These are phyloP conservation scores for Diaporthe citriasiana DNA, from an alignment of 2,329 filamentous ascomycete species.

Conservation along the genomic window DNA sequence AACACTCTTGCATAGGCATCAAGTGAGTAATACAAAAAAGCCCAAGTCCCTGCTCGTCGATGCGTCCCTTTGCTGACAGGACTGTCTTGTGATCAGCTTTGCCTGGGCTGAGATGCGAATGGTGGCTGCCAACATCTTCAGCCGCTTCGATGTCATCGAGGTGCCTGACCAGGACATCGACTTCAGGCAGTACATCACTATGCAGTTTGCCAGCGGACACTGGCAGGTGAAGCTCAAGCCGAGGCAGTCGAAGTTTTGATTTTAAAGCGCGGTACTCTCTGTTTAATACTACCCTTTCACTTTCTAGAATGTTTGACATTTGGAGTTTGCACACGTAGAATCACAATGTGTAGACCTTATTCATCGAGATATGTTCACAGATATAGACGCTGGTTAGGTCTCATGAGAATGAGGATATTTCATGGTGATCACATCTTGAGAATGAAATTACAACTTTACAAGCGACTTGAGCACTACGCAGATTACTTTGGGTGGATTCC, in stretches of 20 bases:
- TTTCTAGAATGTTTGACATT: background rate
- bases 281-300: too few relatives aligned
- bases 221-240: conserved; percentile 44
- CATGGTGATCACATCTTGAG: background rate
- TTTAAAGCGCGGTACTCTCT: background rate
- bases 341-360: background rate
- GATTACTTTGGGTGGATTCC: background rate
- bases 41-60: background rate
- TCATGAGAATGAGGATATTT: background rate
- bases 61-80: background rate
- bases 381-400: background rate
- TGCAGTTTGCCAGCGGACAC: conserved; percentile 47
- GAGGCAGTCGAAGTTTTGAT: conserved; percentile 13
- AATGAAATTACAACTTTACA: background rate
- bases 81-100: conserved; percentile 35
- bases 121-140: conserved; percentile 45
- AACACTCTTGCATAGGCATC: conserved; percentile 48
- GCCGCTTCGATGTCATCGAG: conserved; percentile 46
- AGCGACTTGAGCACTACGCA: background rate
- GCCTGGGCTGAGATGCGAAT: conserved; percentile 48
- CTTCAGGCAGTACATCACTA: conserved; percentile 47
- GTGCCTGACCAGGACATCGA: conserved; percentile 45
- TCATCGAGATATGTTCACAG: background rate
- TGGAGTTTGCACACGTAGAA: background rate
- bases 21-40: conserved; percentile 39